Conservation (phyloP, 257 asterid genomes). For the Solanum corneliomulleri region DNA sequence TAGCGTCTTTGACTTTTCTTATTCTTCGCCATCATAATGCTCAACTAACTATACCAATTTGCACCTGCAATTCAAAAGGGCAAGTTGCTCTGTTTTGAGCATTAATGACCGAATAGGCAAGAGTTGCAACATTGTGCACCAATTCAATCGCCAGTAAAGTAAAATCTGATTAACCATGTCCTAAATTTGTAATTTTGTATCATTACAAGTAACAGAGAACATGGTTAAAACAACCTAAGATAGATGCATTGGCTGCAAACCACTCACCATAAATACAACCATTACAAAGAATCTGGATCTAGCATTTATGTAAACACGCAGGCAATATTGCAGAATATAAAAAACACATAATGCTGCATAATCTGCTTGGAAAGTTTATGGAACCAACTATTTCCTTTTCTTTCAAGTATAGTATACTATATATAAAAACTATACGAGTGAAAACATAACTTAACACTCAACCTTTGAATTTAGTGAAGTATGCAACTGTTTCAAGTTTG, state of each 20-base stretch:
- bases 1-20: not conserved
- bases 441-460: not conserved
- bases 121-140: not conserved
- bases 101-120: not conserved
- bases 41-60: not conserved
- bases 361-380: not conserved
- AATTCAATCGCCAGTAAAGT: not conserved
- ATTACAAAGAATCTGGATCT: not conserved
- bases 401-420: not conserved
- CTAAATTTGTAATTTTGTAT: not conserved
- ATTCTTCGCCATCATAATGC: not conserved
- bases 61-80: not conserved
- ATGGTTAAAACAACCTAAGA: not conserved
- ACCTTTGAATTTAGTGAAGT: conserved; percentile 78
- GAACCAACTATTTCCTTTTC: not conserved
- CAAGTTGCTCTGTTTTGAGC: not conserved
- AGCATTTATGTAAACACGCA: not conserved
- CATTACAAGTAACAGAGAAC: not conserved
- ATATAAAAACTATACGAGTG: not conserved
- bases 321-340: not conserved
- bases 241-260: not conserved
- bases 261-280: not conserved
- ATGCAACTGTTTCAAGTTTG: conserved; percentile 80
- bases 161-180: not conserved
- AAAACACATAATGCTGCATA: not conserved